Conservation (phyloP, 768 basidiomycete genomes). For the Boletus edulis region DNA sequence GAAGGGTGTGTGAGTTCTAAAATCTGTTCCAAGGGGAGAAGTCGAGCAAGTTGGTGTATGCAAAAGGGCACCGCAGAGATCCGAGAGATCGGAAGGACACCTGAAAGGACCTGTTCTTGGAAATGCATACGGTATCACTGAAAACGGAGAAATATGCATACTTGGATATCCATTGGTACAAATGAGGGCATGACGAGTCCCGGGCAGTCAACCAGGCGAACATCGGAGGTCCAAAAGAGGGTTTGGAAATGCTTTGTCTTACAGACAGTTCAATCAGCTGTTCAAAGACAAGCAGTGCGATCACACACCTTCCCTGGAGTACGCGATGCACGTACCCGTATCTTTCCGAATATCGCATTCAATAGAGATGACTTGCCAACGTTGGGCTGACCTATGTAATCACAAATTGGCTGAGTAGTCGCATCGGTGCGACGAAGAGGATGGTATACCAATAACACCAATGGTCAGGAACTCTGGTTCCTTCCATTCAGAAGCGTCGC, state of each 20-base stretch:
- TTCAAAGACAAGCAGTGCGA: neutral
- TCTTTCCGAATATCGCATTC: constrained; percentile 84
- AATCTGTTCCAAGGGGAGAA: constrained; percentile 77
- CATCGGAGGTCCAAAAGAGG: constrained; percentile 80
- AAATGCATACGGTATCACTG: neutral
- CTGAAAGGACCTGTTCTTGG: constrained; percentile 55
- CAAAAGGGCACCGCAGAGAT: constrained; percentile 84
- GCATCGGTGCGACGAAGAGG: neutral
- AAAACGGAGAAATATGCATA: constrained; percentile 20
- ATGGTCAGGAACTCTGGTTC: constrained; percentile 69
- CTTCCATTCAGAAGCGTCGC: constrained; percentile 22
- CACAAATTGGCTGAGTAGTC: neutral
- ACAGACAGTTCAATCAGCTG: neutral
- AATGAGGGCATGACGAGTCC: constrained; percentile 89
- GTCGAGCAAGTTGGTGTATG: constrained; percentile 61
- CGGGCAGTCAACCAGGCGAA: constrained; percentile 93
- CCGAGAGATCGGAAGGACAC: constrained; percentile 76
- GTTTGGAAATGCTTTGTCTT: constrained; percentile 97
- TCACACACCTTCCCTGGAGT: constrained; percentile 77
- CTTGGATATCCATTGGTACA: constrained; percentile 83
- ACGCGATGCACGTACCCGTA: constrained; percentile 76
- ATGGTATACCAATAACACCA: constrained; percentile 65
- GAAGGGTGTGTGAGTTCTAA: constrained; percentile 57
- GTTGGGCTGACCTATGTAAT: constrained; percentile 77
- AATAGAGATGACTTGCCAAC: constrained; percentile 92